Base-by-base conservation (phyloP, 306 rosid species). In the Boehmeria nivea region DNA sequence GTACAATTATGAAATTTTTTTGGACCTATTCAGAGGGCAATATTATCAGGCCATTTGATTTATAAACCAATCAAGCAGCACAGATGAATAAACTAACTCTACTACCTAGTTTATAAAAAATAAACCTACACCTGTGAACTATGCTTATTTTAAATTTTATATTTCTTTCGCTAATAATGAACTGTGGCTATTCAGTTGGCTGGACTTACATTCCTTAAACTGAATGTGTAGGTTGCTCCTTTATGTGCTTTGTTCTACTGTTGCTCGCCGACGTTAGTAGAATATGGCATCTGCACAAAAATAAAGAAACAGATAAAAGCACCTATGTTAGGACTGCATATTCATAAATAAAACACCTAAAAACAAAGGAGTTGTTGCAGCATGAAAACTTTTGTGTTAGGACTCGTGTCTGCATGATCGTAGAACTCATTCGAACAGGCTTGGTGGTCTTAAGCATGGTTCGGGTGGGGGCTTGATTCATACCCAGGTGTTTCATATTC, bases 261-360 rank as follows among this genome's bases (percentile, higher is more conserved):
- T 20, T 19, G 50, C 47, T 57, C 36, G 20, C 43, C 51, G 34
- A 27, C 40, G 20, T 47, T 45, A 8, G 61, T 28, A 8, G 59
- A 23, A 47, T 22, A 57, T 43, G 59, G 31, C 45, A 57, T 58
- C 71, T 66, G 57, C 64, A 42, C 8, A 45, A 8, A 47, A 60
- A 28, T 27, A 6, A 8, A 18, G 6, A 24, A 48, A 23, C 15
- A 23, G 17, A 40, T 40, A 40, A 40, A 11, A 8, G 6, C 15
- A 40, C 38, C 38, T 33, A 40, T 8, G 17, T 11, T 11, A 4
- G 45, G 12, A 40, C 15, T 8, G 17, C 4, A 8, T 40, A 33
- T n/a, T n/a, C n/a, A n/a, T n/a, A n/a, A n/a, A n/a, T n/a, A n/a
- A n/a, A n/a, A n/a, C n/a, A n/a, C n/a, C n/a, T n/a, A n/a, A n/a